These are phyloP conservation scores for Pelargonium fulgidum DNA, from an alignment of 441 rosid genomes.

Conservation along the genomic window DNA sequence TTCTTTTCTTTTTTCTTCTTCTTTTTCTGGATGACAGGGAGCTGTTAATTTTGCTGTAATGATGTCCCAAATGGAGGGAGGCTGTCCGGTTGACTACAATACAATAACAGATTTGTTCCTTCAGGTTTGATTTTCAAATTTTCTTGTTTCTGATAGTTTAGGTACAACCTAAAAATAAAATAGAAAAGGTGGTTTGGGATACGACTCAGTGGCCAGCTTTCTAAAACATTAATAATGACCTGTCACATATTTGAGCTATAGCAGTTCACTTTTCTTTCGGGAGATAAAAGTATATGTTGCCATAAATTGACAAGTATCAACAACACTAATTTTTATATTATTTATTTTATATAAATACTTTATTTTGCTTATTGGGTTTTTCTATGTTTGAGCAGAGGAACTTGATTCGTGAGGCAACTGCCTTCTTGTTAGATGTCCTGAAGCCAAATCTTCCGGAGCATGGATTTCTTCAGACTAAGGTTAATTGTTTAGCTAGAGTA, in stretches of 20 bases:
- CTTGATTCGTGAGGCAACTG: slow-evolving; percentile 96
- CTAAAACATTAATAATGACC: no score
- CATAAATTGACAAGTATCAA: no score
- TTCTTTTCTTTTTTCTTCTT: not conserved
- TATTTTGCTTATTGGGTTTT: no score
- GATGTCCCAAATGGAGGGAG: slow-evolving; percentile 99
- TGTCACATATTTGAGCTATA: no score
- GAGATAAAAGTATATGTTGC: no score
- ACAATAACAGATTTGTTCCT: slow-evolving; percentile 98
- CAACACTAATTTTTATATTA: no score
- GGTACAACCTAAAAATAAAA: no score
- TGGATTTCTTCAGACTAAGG: slow-evolving; percentile 27
- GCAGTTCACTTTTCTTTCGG: no score
- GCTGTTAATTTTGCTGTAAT: slow-evolving; percentile 98
- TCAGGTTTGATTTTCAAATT: slow-evolving; percentile 45
- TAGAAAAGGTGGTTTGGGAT: no score
- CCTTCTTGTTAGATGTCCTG: slow-evolving; percentile 94
- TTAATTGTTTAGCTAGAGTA: not conserved
- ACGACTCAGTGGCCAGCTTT: no score
- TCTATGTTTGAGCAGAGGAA: slow-evolving; percentile 52
- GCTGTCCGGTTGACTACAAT: slow-evolving; percentile 95
- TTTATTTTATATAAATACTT: no score
- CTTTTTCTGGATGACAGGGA: slow-evolving; percentile 42
- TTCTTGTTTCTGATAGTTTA: not conserved
- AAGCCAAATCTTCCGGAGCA: slow-evolving; percentile 38